Evolutionary conservation across 192 early-diverging fungal species (phyloP).

Genomic region (Anaeromyces robustus): DNA sequence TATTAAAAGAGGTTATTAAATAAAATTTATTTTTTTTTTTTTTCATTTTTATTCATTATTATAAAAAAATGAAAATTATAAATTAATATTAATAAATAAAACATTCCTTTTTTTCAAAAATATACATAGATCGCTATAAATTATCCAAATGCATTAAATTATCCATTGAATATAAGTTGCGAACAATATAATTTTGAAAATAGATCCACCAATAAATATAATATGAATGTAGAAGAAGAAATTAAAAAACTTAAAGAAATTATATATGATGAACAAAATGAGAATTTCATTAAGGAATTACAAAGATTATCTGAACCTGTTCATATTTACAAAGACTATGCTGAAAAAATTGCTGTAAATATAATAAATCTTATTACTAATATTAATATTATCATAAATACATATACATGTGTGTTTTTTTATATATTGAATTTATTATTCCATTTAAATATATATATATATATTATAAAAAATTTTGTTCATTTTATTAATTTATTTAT

Average conservation of each 20-base stretch:
- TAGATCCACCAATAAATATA: slow-evolving; percentile 3
- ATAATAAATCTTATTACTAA: too few species aligned
- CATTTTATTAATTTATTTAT: too few species aligned
- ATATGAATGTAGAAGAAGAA: slow-evolving; percentile 11
- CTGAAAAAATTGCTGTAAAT: slow-evolving; percentile 28
- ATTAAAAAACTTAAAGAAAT: slow-evolving; percentile 16
- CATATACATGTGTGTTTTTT: too few species aligned
- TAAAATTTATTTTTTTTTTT: too few species aligned
- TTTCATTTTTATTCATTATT: too few species aligned
- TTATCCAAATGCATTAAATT: slow-evolving; percentile 51
- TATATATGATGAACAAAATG: slow-evolving; percentile 24
- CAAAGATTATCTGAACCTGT: slow-evolving; percentile 48
- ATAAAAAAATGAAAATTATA: too few species aligned
- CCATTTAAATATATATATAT: too few species aligned
- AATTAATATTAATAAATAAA: slow-evolving; percentile 1
- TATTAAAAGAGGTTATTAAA: slow-evolving; percentile 25
- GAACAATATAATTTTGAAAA: slow-evolving; percentile 43
- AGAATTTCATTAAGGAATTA: slow-evolving; percentile 46
- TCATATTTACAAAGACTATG: slow-evolving; percentile 51
- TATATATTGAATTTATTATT: too few species aligned
- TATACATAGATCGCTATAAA: slow-evolving; percentile 39
- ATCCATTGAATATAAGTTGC: slow-evolving; percentile 49
- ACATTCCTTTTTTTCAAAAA: too few species aligned
- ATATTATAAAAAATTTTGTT: too few species aligned
- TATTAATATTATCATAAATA: too few species aligned